Evolutionary conservation across 495 filamentous ascomycete species (phyloP).

Genomic region (Talaromyces liani): DNA sequence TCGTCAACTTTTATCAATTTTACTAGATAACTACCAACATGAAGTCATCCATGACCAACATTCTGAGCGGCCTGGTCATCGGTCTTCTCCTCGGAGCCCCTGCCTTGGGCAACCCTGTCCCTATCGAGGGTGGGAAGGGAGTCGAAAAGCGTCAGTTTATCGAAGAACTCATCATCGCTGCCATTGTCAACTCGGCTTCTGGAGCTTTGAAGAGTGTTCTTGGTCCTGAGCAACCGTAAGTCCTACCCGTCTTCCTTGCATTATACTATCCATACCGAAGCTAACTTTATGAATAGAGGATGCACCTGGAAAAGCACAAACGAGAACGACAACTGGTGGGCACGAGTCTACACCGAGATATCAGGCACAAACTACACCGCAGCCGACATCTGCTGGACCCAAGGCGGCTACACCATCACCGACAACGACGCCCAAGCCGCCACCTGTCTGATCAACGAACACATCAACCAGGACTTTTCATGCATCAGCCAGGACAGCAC

Average conservation of each 20-base stretch:
- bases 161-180: neutral
- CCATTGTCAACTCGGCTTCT: neutral
- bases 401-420: neutral
- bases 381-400: constrained; percentile 1
- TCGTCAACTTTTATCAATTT: neutral
- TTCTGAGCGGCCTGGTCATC: neutral
- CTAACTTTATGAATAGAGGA: neutral
- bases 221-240: neutral
- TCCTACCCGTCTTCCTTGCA: neutral
- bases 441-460: neutral
- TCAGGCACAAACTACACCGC: neutral
- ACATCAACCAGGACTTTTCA: neutral
- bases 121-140: neutral
- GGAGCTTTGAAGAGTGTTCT: neutral
- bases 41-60: neutral
- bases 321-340: neutral
- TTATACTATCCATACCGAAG: neutral
- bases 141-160: neutral
- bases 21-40: neutral
- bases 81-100: neutral
- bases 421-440: neutral
- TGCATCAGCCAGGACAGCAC: neutral
- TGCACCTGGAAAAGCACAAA: neutral
- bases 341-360: neutral
- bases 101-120: neutral